phyloP scores from a whole-genome alignment of 148 eudicot species.

The Chenopodium suecicum region DNA sequence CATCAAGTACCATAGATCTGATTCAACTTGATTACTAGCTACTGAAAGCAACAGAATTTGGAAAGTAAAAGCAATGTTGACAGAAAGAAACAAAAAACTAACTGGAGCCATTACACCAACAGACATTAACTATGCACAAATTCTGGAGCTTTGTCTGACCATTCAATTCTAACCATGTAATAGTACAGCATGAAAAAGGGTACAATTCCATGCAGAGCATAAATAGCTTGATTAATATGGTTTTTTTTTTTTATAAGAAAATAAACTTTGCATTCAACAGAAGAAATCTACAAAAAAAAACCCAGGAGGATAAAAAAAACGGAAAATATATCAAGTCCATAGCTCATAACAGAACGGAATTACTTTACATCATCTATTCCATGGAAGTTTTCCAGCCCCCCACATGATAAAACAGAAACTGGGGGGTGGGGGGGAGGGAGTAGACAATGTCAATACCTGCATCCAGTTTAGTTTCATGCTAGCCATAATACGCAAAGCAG shows the following conservation, averaged over 20 bases:
- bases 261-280: not conserved
- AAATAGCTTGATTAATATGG: too few species aligned
- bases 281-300: not conserved
- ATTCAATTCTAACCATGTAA: not conserved
- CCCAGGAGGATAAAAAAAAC: not conserved
- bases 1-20: not conserved
- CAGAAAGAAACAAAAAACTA: not conserved
- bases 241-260: not conserved
- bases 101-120: not conserved
- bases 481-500: slow-evolving; percentile 71
- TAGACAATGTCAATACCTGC: slow-evolving; percentile 48
- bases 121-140: not conserved
- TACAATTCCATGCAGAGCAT: not conserved
- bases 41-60: not conserved
- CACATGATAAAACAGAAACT: too few species aligned
- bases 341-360: not conserved
- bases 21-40: not conserved
- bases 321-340: not conserved
- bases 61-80: not conserved
- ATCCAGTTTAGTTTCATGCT: slow-evolving; percentile 97
- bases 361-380: too few species aligned
- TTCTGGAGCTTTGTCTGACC: not conserved
- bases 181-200: not conserved
- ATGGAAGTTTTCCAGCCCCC: too few species aligned
- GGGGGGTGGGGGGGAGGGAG: too few species aligned